These are phyloP conservation scores for Phoenix dactylifera DNA, from an alignment of 176 grass and related monocot species.

Conservation along the genomic window DNA sequence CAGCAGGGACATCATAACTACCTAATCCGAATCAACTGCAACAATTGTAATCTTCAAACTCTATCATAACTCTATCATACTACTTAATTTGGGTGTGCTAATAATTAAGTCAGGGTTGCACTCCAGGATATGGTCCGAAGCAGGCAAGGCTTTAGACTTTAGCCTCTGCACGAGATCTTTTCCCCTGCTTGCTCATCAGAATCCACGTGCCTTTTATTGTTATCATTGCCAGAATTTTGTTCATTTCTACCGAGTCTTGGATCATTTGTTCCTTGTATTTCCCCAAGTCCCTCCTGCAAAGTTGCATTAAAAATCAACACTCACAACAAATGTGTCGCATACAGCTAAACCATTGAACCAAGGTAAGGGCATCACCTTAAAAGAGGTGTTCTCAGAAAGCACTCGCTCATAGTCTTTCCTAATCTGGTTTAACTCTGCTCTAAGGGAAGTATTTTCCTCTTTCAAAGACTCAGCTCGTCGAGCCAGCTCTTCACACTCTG, in stretches of 20 bases:
- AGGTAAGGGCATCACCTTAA: conserved; percentile 40
- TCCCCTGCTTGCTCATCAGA: conserved; percentile 22
- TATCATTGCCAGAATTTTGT: conserved; percentile 43
- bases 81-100: conserved; percentile 32
- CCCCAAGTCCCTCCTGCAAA: conserved; percentile 69
- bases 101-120: conserved; percentile 64
- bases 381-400: conserved; percentile 61
- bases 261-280: conserved; percentile 47
- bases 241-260: conserved; percentile 42
- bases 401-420: conserved; percentile 84
- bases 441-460: conserved; percentile 91
- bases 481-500: conserved; percentile 94
- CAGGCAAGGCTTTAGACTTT: no score
- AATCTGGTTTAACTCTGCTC: conserved; percentile 70
- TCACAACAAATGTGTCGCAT: neutral
- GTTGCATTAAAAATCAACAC: conserved; percentile 11
- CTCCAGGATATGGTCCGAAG: conserved; percentile 10
- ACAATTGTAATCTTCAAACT: conserved; percentile 35
- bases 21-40: conserved; percentile 47
- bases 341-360: neutral
- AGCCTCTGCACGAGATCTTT: neutral
- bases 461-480: conserved; percentile 80
- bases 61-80: conserved; percentile 49
- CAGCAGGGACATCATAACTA: conserved; percentile 45
- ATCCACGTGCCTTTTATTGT: conserved; percentile 30